A percentile compares a stretch with the other conserved stretches of the same genome.
Conservation (phyloP, 257 asterid genomes). For the Paraleonurus japonicus region DNA sequence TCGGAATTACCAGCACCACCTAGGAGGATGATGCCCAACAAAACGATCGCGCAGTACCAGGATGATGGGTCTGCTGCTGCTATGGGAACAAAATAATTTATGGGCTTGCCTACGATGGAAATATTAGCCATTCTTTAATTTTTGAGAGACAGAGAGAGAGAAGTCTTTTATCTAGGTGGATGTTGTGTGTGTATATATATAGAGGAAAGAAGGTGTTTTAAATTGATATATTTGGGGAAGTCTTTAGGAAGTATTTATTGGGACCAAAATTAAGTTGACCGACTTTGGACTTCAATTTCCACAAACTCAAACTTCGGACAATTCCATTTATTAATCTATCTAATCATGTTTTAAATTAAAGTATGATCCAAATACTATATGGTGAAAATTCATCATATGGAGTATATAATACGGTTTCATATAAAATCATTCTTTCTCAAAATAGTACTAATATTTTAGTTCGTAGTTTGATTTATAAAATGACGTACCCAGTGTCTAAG, state of each 20-base stretch:
- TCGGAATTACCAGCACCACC: conserved; percentile 20
- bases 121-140: neutral
- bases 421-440: neutral
- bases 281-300: neutral
- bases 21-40: conserved; percentile 30
- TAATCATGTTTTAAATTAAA: too few species aligned
- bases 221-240: neutral
- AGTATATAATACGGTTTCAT: too few species aligned
- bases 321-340: too few species aligned
- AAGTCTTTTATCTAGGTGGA: too few species aligned
- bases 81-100: conserved; percentile 11
- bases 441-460: neutral
- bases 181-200: too few species aligned
- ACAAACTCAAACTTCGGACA: neutral
- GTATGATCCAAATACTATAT: too few species aligned
- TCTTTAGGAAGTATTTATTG: neutral
- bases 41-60: conserved; percentile 38
- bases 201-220: neutral
- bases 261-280: neutral
- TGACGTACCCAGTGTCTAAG: neutral
- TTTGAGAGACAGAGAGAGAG: neutral
- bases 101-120: neutral
- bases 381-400: too few species aligned
- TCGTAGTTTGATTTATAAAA: neutral
- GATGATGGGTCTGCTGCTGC: conserved; percentile 35